A percentile compares a stretch with the other conserved stretches of the same genome.
Conservation (phyloP, 208 protist genomes). For the Wallacemonas rigidus region DNA sequence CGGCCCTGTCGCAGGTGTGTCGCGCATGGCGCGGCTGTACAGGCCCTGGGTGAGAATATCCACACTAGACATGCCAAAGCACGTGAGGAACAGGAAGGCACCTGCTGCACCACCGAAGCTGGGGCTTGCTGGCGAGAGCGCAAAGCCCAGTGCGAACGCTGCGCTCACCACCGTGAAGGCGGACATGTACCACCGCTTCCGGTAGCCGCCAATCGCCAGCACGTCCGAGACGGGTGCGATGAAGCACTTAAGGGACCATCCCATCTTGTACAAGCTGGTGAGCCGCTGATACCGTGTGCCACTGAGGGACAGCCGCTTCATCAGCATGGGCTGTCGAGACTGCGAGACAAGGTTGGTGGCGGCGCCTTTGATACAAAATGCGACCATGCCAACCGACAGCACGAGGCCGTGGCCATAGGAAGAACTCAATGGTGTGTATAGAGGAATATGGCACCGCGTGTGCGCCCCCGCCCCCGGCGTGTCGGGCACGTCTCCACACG, state of each 20-base stretch:
- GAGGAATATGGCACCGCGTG: neutral
- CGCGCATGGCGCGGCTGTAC: constrained; percentile 70
- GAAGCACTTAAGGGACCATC: constrained; percentile 74
- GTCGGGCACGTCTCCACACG: neutral
- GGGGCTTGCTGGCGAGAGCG: constrained; percentile 35
- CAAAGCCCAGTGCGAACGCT: constrained; percentile 42
- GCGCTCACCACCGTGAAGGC: constrained; percentile 42
- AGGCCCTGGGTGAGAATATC: constrained; percentile 77
- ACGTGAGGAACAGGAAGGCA: constrained; percentile 56
- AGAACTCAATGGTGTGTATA: constrained; percentile 3
- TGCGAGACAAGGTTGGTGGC: constrained; percentile 23
- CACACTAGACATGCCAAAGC: constrained; percentile 61
- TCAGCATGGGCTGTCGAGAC: constrained; percentile 53
- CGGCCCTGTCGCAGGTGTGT: constrained; percentile 41
- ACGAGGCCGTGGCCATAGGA: constrained; percentile 15
- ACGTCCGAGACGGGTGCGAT: constrained; percentile 56
- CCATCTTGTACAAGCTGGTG: constrained; percentile 32
- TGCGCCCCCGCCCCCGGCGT: neutral
- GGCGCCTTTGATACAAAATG: constrained; percentile 41
- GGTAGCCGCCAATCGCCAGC: constrained; percentile 67
- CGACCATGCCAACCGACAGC: constrained; percentile 32
- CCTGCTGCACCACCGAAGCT: constrained; percentile 30
- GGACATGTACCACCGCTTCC: constrained; percentile 72
- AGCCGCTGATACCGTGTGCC: constrained; percentile 54
- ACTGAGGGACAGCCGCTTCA: constrained; percentile 31